Base-by-base conservation (phyloP, 2,329 filamentous ascomycete species). In the Ascochyta pisi region DNA sequence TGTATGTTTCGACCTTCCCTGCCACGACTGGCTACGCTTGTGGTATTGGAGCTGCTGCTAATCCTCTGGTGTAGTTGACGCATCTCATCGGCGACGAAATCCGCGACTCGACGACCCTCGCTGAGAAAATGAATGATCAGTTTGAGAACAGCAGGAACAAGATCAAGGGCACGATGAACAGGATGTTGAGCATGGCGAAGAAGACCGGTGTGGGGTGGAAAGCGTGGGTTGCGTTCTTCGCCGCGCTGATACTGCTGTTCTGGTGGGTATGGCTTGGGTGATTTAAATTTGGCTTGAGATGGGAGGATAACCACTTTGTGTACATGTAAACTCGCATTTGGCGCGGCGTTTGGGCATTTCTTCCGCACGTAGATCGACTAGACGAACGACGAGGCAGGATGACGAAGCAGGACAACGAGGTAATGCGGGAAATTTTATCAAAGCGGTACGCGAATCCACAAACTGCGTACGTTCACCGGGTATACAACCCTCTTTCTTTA, bases 181-280 rank as follows among this genome's bases (percentile, higher is more conserved):
- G 93, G 56, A 99, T 99, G 95, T 79, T 98, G 63, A 74, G 94
- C 50, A 99, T 99, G 95, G 95, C 95, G 4, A 86, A 98, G 79
- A 84, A 87, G 68, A 96, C 93, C 2, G 95, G 95, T n/a, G 89
- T 99, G 9, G 89, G 92, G 69, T 99, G 95, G 95, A 94, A 86
- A 77, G 90, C 93, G 54, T 99, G 95, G 95, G 76, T 97, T 47
- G 83, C 81, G 39, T 99, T 99, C 78, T 96, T 99, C 74, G 83
- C 86, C 6, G 90, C 88, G 33, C 91, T 98, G 16, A 85, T 89
- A 60, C 73, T 94, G 51, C 76, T 98, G 64, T 99, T 99, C 76
- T 86, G 87, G 65, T 99, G 94, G 76, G 94, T 98, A 56, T 97
- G 94, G 93, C 76, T 96, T 57, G 41, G 58, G 1, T 58, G 38